Evolutionary conservation across 1,284 basidiomycete species (phyloP).

Genomic region (Xerocomus amazonicus): DNA sequence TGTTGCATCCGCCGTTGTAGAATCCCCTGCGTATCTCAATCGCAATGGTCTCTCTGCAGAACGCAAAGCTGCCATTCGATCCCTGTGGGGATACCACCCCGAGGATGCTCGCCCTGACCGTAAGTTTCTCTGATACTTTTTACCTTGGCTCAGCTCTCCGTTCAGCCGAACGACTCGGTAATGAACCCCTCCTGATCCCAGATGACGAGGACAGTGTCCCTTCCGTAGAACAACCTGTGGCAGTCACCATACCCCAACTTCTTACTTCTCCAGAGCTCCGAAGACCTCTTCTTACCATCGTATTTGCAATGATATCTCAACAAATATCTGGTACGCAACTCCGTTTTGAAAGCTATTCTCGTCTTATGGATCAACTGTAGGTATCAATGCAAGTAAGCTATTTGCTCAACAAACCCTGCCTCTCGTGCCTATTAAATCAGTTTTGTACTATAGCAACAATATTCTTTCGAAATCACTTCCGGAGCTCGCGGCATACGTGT

Average conservation of each 20-base stretch:
- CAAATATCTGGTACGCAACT: constrained; percentile 64
- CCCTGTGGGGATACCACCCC: constrained; percentile 47
- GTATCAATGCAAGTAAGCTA: constrained; percentile 55
- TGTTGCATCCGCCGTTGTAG: constrained; percentile 49
- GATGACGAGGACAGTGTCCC: constrained; percentile 26
- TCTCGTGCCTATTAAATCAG: constrained; percentile 43
- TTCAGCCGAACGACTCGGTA: constrained; percentile 26
- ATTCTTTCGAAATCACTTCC: constrained; percentile 79
- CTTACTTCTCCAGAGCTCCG: constrained; percentile 57
- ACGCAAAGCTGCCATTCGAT: constrained; percentile 43
- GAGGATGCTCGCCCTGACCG: constrained; percentile 21
- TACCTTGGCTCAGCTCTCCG: background rate
- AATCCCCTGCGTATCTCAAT: constrained; percentile 67
- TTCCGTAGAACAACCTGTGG: constrained; percentile 22
- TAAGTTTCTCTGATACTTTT: constrained; percentile 11
- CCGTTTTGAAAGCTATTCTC: background rate
- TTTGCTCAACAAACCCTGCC: background rate
- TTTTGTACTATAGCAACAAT: constrained; percentile 86
- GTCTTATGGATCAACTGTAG: constrained; percentile 15
- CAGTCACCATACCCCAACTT: constrained; percentile 51
- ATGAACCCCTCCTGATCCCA: constrained; percentile 49
- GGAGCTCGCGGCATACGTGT: constrained; percentile 72
- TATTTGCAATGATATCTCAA: constrained; percentile 73
- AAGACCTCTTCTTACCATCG: constrained; percentile 66
- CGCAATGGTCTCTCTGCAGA: constrained; percentile 49